Conservation (phyloP, 1,284 basidiomycete species). For the Filobasidium uniguttulatum region DNA sequence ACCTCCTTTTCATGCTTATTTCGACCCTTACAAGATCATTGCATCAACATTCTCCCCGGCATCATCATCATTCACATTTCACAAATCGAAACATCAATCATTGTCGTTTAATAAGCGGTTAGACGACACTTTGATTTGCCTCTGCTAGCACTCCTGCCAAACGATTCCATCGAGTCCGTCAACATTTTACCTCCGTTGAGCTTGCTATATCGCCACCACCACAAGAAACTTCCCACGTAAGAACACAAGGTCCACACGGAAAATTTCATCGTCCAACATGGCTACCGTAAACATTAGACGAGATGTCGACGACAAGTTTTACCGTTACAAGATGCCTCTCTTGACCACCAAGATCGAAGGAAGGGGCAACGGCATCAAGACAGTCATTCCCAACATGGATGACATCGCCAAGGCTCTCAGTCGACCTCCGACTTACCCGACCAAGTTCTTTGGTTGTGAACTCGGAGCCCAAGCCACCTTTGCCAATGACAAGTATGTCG, state of each 20-base stretch:
- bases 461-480: constrained; percentile 94
- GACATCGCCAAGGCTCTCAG: constrained; percentile 92
- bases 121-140: constrained; percentile 10
- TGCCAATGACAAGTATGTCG: constrained; percentile 95
- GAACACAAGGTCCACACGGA: neutral
- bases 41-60: too few relatives aligned
- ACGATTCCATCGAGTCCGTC: too few relatives aligned
- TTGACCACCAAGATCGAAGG: constrained; percentile 95
- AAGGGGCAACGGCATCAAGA: constrained; percentile 99
- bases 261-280: constrained; percentile 50
- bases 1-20: constrained; percentile 15
- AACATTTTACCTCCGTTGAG: constrained; percentile 6
- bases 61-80: constrained; percentile 9
- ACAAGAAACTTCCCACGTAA: neutral
- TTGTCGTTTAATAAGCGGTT: constrained; percentile 6
- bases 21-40: constrained; percentile 7
- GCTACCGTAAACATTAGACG: constrained; percentile 92
- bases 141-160: too few relatives aligned
- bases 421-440: constrained; percentile 85
- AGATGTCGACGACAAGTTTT: constrained; percentile 72
- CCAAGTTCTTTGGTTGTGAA: constrained; percentile 98
- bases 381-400: constrained; percentile 95
- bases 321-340: constrained; percentile 63
- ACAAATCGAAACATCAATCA: constrained; percentile 6
- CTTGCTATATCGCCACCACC: constrained; percentile 5